Base-by-base conservation (phyloP, 192 early-diverging fungal genomes). In the Entomortierella lignicola region DNA sequence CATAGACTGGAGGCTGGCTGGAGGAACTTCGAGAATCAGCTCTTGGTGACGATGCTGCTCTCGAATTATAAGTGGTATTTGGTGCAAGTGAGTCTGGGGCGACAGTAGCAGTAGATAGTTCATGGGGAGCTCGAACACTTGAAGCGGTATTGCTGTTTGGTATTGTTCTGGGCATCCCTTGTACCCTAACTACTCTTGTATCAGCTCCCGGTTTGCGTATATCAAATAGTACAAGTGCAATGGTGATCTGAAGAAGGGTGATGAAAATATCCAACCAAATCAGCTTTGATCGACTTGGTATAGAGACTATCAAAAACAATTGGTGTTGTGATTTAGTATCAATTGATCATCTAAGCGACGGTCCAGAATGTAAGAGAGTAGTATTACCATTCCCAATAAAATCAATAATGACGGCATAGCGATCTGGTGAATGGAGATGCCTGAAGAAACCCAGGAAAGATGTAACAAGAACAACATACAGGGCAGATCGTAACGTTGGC, bases 351-450 rank as follows among this genome's bases (percentile, higher is more conserved):
- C 8, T 4, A 2, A 47, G 15, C 44, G 44, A 15, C 15, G 4
- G n/a, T n/a, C n/a, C 15, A 15, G 44, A 47, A 47, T 4, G 4
- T 47, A 37, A 47, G 20, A 47, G 15, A 20, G 27, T 34, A 4
- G 10, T 42, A 41, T 39, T 61, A 79, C 75, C 58, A 55, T 70
- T 79, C 12, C 75, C 75, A 23, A 79, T 70, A 66, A 79, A 79
- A 52, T 79, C 75, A 30, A 79, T 79, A 18, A 79, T 55, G 0
- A 70, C 57, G 20, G 55, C 75, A 25, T 61, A 79, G 34, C 50
- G 60, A 17, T 52, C 66, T 7, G 75, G 75, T 25, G 41, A 20
- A 30, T 63, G 43, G 15, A 70, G 31, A 21, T 79, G 75, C 42
- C 75, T 55, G 12, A 79, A 25, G 21, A 79, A 20, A 5, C 53